phyloP scores from a whole-genome alignment of 805 yeast genomes.

The Hermanozyma aechmeae region DNA sequence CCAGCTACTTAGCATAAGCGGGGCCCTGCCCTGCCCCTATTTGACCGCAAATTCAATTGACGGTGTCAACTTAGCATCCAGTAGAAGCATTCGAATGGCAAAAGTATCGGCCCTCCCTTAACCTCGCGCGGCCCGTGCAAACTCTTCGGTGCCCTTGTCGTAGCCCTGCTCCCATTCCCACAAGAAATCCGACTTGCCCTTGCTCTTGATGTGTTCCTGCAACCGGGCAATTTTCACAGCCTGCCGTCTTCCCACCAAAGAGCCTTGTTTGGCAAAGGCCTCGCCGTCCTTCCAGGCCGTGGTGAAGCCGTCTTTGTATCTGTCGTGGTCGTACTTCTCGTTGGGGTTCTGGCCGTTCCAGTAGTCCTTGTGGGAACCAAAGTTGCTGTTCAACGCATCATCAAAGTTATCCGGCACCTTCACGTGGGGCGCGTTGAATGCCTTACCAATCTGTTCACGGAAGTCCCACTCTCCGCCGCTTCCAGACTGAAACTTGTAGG shows the following conservation, averaged over 20 bases:
- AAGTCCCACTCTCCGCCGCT: conserved; percentile 98
- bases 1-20: no score
- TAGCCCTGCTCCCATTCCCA: conserved; percentile 95
- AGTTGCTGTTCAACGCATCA: conserved; percentile 26
- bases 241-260: conserved; percentile 62
- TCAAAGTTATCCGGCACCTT: conserved; percentile 34
- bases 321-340: conserved; percentile 67
- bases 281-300: conserved; percentile 68
- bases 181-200: conserved; percentile 47
- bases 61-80: no score
- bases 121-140: no score
- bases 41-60: no score
- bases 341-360: conserved; percentile 56
- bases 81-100: no score
- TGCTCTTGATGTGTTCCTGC: conserved; percentile 45
- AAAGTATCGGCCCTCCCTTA: no score
- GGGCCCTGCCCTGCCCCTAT: no score
- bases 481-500: conserved; percentile 76
- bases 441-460: conserved; percentile 55
- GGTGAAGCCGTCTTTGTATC: conserved; percentile 70
- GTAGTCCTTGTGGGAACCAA: conserved; percentile 45
- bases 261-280: conserved; percentile 60
- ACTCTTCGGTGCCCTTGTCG: conserved; percentile 48
- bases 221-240: conserved; percentile 48
- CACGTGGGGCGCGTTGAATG: conserved; percentile 13